These are phyloP conservation scores for Colletotrichum eremochloae DNA, from an alignment of 2,329 filamentous ascomycete genomes.

Conservation along the genomic window DNA sequence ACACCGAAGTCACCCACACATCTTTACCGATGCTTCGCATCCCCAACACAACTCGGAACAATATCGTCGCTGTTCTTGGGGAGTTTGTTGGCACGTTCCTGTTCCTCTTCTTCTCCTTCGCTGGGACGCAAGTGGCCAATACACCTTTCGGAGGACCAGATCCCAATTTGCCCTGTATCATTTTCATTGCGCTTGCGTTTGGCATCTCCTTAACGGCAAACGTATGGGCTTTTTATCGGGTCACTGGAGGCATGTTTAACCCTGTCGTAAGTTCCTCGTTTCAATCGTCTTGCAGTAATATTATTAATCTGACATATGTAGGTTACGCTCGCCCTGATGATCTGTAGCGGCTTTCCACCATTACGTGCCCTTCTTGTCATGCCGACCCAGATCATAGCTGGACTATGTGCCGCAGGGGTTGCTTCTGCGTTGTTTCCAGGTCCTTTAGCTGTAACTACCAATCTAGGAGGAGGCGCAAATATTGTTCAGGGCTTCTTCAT, in stretches of 20 bases:
- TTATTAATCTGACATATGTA: constrained; percentile 39
- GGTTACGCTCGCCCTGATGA: constrained; percentile 71
- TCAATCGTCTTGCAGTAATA: neutral
- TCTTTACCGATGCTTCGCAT: constrained; percentile 35
- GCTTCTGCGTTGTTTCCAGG: constrained; percentile 71
- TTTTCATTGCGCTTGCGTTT: constrained; percentile 66
- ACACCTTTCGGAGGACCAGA: constrained; percentile 7
- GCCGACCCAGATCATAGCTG: constrained; percentile 69
- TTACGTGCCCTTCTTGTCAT: constrained; percentile 66
- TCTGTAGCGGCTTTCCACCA: constrained; percentile 69
- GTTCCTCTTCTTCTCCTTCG: constrained; percentile 62
- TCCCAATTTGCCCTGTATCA: constrained; percentile 53
- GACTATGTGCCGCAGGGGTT: constrained; percentile 70
- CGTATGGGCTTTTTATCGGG: constrained; percentile 69
- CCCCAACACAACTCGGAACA: constrained; percentile 47
- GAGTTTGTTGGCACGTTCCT: constrained; percentile 68
- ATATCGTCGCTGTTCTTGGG: constrained; percentile 58
- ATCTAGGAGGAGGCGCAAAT: constrained; percentile 64
- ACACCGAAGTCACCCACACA: constrained; percentile 4
- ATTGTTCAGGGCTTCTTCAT: constrained; percentile 73
- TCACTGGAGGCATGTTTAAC: constrained; percentile 66
- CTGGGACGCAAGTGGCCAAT: constrained; percentile 55
- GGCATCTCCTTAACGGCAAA: constrained; percentile 65
- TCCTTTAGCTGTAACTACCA: constrained; percentile 67
- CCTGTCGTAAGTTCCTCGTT: constrained; percentile 57